Evolutionary conservation across 2,329 filamentous ascomycete genomes (phyloP).

Genomic region (Claviceps arundinis): DNA sequence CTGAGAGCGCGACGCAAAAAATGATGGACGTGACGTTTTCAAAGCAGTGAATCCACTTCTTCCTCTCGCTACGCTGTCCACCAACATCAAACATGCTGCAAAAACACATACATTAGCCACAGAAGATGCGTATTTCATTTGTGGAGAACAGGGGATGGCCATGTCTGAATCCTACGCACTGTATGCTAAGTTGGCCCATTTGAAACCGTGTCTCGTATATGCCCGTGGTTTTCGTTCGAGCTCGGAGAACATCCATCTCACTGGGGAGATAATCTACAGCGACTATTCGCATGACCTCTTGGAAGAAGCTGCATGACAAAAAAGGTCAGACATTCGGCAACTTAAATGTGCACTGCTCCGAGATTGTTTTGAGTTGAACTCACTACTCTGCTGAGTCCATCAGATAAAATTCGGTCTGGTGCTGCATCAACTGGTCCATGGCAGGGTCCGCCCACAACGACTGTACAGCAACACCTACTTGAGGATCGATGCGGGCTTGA

Average conservation of each 20-base stretch:
- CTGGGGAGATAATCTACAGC: constrained; percentile 76
- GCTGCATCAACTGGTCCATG: constrained; percentile 72
- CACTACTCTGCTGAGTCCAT: constrained; percentile 99
- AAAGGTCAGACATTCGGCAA: not conserved
- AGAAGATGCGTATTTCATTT: not conserved
- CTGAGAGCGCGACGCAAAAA: constrained; percentile 93
- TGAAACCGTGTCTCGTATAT: constrained; percentile 98
- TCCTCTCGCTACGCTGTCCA: constrained; percentile 89
- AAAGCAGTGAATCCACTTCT: constrained; percentile 99
- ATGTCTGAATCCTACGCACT: constrained; percentile 47
- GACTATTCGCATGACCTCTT: constrained; percentile 78
- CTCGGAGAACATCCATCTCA: constrained; percentile 89
- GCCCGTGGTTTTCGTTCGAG: constrained; percentile 94
- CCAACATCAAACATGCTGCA: constrained; percentile 97
- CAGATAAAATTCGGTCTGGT: constrained; percentile 94
- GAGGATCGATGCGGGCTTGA: constrained; percentile 66
- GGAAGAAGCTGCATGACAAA: constrained; percentile 63
- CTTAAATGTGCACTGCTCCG: not conserved
- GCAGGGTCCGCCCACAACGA: constrained; percentile 84
- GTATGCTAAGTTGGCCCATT: constrained; percentile 97
- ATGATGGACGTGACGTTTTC: constrained; percentile 99
- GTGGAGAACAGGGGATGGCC: not conserved
- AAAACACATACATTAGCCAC: constrained; percentile 25
- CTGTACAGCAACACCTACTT: constrained; percentile 70
- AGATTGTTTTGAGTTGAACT: constrained; percentile 20